Evolutionary conservation across 495 filamentous ascomycete species (phyloP), one percentile per base, ranked within the genome.

Genomic region (Aspergillus indologenus): DNA sequence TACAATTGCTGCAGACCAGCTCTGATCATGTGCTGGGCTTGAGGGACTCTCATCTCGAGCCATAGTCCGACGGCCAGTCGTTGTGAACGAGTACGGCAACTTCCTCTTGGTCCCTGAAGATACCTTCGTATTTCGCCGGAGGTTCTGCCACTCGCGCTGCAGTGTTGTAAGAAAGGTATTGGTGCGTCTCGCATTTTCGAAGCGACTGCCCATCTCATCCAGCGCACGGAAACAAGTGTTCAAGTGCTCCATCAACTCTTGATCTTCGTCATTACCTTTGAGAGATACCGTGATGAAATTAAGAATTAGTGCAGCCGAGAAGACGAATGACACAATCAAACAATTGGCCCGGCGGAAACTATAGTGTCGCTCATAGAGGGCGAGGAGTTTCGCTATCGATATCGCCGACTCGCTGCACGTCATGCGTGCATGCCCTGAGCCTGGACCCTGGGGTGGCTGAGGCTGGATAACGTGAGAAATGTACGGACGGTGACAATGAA

Each of bases 351-450:
- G 48, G 19, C 50, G 19, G 6, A 75, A 63, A 9, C 62, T 74
- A 62, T 73, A 74, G 71, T 61, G 75, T 8, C 69, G 63, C 44
- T 79, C 75, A 58, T 83, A 79, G 15, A 75, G 59, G 0, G 64
- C 66, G 0, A 72, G 59, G 5, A 72, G 56, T 19, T 66, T 55
- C 12, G 63, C 53, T 8, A 72, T 71, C 1, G 61, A 57, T 12
- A 61, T 45, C 1, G 68, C 68, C 24, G 68, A 65, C n/a, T 67
- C 61, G 14, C 68, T 66, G 54, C 70, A 72, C 51, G 62, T 65
- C 15, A 46, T 57, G 42, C 68, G 66, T 2, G 66, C 66, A 18
- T 71, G 68, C 2, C 57, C 29, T 42, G 54, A 58, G 40, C 69
- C 64, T 6, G 58, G 61, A 9, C 63, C 62, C 21, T 57, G 58